These are phyloP conservation scores for Candida suzukii DNA, from an alignment of 805 yeast species.

Conservation along the genomic window DNA sequence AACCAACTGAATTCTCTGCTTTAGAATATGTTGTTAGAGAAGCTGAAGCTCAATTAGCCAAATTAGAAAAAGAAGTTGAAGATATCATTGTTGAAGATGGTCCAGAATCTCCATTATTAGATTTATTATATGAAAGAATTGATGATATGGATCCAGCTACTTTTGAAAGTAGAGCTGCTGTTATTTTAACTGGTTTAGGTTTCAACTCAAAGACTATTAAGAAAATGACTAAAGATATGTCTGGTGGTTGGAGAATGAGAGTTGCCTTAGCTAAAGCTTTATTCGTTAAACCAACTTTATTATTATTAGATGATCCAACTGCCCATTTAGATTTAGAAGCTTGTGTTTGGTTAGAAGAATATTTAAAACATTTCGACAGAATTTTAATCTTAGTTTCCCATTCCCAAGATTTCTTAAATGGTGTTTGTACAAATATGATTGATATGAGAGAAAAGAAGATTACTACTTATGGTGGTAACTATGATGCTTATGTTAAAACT, in stretches of 20 bases:
- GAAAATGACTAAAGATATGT: slow-evolving; percentile 97
- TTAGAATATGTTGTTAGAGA: slow-evolving; percentile 94
- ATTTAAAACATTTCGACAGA: slow-evolving; percentile 89
- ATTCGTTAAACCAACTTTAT: slow-evolving; percentile 93
- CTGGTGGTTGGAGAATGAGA: slow-evolving; percentile 99
- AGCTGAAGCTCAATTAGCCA: slow-evolving; percentile 88
- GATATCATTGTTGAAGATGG: slow-evolving; percentile 85
- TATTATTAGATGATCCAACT: slow-evolving; percentile 96
- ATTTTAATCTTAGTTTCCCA: slow-evolving; percentile 92
- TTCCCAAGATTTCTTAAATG: slow-evolving; percentile 98
- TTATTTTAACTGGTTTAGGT: slow-evolving; percentile 94
- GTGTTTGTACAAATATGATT: slow-evolving; percentile 96
- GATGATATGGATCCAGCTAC: slow-evolving; percentile 95
- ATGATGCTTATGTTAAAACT: slow-evolving; percentile 94
- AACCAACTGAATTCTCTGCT: slow-evolving; percentile 85
- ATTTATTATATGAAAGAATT: slow-evolving; percentile 88
- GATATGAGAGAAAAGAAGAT: slow-evolving; percentile 88
- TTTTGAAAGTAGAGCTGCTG: slow-evolving; percentile 93
- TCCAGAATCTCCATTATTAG: slow-evolving; percentile 83
- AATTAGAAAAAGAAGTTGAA: slow-evolving; percentile 88
- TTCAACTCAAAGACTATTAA: slow-evolving; percentile 80
- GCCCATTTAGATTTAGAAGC: slow-evolving; percentile 99
- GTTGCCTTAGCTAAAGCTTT: slow-evolving; percentile 97
- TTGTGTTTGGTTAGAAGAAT: slow-evolving; percentile 99
- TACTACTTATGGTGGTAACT: slow-evolving; percentile 90